phyloP scores from a whole-genome alignment of 495 filamentous ascomycete species.

The Hypoxylon perforatum region DNA sequence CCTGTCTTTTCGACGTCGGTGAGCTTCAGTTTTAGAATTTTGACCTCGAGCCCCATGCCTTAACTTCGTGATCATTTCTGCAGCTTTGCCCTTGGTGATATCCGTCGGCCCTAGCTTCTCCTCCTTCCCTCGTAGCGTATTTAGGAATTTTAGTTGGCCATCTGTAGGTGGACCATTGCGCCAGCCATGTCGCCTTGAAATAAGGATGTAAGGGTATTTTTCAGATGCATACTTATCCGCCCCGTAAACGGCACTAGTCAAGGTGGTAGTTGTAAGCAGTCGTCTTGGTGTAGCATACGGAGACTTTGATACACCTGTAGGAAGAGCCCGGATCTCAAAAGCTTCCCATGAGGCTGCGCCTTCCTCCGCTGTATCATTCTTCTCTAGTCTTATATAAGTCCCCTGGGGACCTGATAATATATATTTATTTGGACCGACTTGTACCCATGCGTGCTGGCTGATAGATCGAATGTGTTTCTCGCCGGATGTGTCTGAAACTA shows the following conservation, averaged over 20 bases:
- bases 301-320: constrained; percentile 52
- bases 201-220: constrained; percentile 68
- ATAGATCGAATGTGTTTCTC: constrained; percentile 82
- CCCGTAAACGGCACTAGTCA: constrained; percentile 80
- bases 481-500: constrained; percentile 82
- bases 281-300: constrained; percentile 73
- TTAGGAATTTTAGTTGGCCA: constrained; percentile 77
- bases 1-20: constrained; percentile 58
- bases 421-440: constrained; percentile 70
- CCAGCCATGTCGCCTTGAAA: constrained; percentile 72
- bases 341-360: constrained; percentile 43
- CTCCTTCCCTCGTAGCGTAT: constrained; percentile 67
- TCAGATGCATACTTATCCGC: constrained; percentile 81
- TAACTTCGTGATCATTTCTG: constrained; percentile 93
- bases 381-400: constrained; percentile 72
- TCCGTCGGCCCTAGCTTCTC: constrained; percentile 64
- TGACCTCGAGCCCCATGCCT: constrained; percentile 82
- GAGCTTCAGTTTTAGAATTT: constrained; percentile 65
- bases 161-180: constrained; percentile 71
- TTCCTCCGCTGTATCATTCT: constrained; percentile 34
- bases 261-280: constrained; percentile 67
- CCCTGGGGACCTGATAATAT: constrained; percentile 69
- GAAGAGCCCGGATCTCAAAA: constrained; percentile 53
- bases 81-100: constrained; percentile 83
- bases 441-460: constrained; percentile 83